Conservation (phyloP, 352 stramenopile species). For the Phytopythium delawarense region DNA sequence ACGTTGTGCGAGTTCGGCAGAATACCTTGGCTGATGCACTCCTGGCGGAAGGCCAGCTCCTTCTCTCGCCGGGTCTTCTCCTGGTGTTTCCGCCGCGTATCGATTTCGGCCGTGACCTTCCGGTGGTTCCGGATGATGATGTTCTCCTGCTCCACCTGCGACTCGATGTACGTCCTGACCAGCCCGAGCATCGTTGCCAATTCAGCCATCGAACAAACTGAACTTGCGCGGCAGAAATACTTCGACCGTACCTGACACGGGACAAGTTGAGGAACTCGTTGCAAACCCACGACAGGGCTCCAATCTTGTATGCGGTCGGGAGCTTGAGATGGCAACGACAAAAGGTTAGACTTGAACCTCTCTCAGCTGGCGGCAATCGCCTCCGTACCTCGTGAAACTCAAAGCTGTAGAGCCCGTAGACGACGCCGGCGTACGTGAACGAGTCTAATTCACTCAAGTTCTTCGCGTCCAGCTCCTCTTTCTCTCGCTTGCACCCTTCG, state of each 20-base stretch:
- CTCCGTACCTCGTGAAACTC: slow-evolving; percentile 59
- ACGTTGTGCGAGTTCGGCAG: slow-evolving; percentile 65
- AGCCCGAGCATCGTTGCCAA: background rate
- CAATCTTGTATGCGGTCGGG: slow-evolving; percentile 56
- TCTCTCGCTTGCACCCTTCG: slow-evolving; percentile 47
- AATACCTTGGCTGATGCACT: slow-evolving; percentile 58
- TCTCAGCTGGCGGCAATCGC: background rate
- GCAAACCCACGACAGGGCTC: slow-evolving; percentile 60
- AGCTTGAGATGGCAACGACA: slow-evolving; percentile 16
- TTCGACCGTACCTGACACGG: slow-evolving; percentile 28
- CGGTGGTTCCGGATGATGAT: slow-evolving; percentile 40
- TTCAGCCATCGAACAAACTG: background rate
- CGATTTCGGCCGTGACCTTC: slow-evolving; percentile 49
- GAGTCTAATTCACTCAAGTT: slow-evolving; percentile 16
- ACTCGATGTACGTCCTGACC: slow-evolving; percentile 41
- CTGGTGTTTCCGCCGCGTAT: slow-evolving; percentile 43
- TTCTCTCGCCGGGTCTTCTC: slow-evolving; percentile 52
- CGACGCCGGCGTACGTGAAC: slow-evolving; percentile 53
- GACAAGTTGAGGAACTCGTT: slow-evolving; percentile 61
- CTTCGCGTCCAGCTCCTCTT: slow-evolving; percentile 19
- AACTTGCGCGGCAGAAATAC: background rate
- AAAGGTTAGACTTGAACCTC: background rate
- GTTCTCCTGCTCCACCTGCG: slow-evolving; percentile 62
- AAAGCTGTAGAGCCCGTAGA: slow-evolving; percentile 61
- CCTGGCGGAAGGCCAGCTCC: slow-evolving; percentile 50